Evolutionary conservation across 148 eudicot genomes (phyloP).

Genomic region (Simmondsia chinensis): DNA sequence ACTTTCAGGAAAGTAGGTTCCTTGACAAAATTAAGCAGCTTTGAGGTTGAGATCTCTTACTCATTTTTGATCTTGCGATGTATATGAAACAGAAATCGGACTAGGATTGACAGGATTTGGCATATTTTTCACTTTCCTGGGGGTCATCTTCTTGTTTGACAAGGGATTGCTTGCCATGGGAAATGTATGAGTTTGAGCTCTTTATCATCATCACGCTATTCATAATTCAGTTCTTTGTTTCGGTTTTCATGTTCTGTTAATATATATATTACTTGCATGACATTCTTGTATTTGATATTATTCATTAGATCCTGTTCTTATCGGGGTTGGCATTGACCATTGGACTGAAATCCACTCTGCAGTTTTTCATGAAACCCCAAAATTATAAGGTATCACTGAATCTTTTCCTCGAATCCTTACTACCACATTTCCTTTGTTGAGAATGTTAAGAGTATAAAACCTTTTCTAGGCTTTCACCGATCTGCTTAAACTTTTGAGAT

Average conservation of each 20-base stretch:
- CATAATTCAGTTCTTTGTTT: no score
- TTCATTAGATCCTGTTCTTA: conserved; percentile 56
- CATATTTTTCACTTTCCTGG: conserved; percentile 54
- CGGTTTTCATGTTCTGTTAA: no score
- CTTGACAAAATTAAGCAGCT: no score
- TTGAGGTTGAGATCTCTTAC: no score
- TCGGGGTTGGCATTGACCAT: conserved; percentile 60
- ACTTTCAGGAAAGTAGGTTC: no score
- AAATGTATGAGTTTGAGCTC: conserved; percentile 30
- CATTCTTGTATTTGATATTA: no score
- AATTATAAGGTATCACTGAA: conserved; percentile 47
- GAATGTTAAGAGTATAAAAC: no score
- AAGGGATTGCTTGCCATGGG: conserved; percentile 74
- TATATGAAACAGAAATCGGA: conserved; percentile 46
- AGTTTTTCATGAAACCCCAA: conserved; percentile 56
- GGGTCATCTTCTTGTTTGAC: conserved; percentile 57
- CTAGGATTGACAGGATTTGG: conserved; percentile 68
- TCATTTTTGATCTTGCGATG: neutral
- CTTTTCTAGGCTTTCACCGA: no score
- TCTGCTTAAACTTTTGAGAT: no score
- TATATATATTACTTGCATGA: no score
- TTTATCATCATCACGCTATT: no score
- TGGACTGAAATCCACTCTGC: conserved; percentile 52
- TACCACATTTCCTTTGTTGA: neutral
- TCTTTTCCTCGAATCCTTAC: no score